These are phyloP conservation scores for Gastrolobium bilobum DNA, from an alignment of 306 rosid genomes.

Conservation along the genomic window DNA sequence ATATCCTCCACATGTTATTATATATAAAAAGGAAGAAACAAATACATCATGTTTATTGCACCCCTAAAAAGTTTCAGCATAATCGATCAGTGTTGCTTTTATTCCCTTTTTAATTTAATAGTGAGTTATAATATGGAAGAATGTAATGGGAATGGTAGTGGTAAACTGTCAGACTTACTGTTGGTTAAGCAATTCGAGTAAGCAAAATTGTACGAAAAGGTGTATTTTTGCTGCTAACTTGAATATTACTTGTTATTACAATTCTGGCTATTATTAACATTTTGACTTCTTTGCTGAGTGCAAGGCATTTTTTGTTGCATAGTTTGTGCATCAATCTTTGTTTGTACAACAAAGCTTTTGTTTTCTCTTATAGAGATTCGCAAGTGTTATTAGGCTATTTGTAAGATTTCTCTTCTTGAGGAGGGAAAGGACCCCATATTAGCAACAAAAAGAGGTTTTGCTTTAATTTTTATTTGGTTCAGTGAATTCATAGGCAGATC, in stretches of 20 bases:
- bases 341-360: background rate
- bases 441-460: too few relatives aligned
- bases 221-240: background rate
- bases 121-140: background rate
- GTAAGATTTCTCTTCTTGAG: too few relatives aligned
- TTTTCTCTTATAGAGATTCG: too few relatives aligned
- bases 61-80: background rate
- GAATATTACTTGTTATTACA: background rate
- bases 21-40: background rate
- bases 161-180: background rate
- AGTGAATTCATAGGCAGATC: background rate
- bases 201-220: background rate
- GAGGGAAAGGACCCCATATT: too few relatives aligned
- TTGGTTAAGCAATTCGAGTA: background rate
- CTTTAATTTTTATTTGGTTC: background rate
- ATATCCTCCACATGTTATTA: constrained; percentile 38
- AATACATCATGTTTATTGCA: background rate
- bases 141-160: background rate
- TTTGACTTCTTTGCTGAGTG: background rate
- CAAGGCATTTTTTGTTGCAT: background rate
- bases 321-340: background rate
- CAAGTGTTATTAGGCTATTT: too few relatives aligned
- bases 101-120: background rate
- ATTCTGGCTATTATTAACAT: background rate
- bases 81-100: background rate